Evolutionary conservation across 2,329 filamentous ascomycete species (phyloP).

Genomic region (Penicillium sp.): DNA sequence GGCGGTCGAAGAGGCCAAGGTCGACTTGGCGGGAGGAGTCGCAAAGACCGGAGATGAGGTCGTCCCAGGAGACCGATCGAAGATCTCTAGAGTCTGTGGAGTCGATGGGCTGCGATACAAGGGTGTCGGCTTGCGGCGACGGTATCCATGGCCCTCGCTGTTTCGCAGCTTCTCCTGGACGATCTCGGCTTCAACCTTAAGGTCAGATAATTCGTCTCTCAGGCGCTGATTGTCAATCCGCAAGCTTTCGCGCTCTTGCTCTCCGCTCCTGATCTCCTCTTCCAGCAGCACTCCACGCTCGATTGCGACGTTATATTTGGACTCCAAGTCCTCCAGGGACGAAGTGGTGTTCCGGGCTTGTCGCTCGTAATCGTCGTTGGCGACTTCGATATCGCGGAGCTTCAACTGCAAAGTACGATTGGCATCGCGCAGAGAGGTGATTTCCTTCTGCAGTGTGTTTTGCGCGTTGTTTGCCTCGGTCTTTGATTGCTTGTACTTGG

Average conservation of each 20-base stretch:
- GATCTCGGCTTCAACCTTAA: slow-evolving; percentile 94
- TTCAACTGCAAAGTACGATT: slow-evolving; percentile 80
- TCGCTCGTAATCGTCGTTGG: slow-evolving; percentile 96
- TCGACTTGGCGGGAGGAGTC: slow-evolving; percentile 76
- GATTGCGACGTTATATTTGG: slow-evolving; percentile 93
- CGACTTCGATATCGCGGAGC: slow-evolving; percentile 92
- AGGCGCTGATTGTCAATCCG: slow-evolving; percentile 89
- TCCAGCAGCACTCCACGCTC: slow-evolving; percentile 92
- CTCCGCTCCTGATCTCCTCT: slow-evolving; percentile 86
- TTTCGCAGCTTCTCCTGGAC: slow-evolving; percentile 90
- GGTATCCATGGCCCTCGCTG: slow-evolving; percentile 54
- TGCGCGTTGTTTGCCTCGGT: slow-evolving; percentile 82
- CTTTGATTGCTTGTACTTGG: slow-evolving; percentile 96
- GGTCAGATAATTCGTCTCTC: slow-evolving; percentile 85
- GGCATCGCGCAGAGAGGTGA: slow-evolving; percentile 82
- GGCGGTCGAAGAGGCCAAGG: slow-evolving; percentile 64
- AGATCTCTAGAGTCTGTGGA: slow-evolving; percentile 67
- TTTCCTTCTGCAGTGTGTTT: slow-evolving; percentile 88
- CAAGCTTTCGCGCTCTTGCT: slow-evolving; percentile 85
- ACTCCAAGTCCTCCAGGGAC: slow-evolving; percentile 94
- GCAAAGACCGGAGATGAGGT: slow-evolving; percentile 87
- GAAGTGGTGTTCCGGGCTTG: slow-evolving; percentile 95
- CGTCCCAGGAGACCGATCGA: slow-evolving; percentile 76
- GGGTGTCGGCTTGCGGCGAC: slow-evolving; percentile 54
- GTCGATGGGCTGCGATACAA: slow-evolving; percentile 51